Evolutionary conservation across 352 stramenopile species (phyloP).

Genomic region (Blastocystis sp.): DNA sequence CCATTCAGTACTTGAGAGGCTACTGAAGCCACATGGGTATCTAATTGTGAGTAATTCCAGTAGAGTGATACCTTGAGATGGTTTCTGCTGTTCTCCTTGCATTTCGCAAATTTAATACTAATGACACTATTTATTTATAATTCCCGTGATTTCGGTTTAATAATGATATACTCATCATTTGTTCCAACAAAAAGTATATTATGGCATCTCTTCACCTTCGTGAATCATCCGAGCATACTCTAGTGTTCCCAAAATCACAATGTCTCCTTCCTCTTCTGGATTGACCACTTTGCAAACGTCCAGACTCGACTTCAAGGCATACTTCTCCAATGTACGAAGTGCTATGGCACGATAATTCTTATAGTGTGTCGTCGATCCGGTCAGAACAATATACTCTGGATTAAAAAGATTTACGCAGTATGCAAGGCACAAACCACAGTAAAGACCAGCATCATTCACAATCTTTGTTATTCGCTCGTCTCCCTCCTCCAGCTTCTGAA

Average conservation of each 20-base stretch:
- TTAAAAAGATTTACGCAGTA: conserved; percentile 55
- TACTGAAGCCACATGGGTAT: not conserved
- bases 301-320: not conserved
- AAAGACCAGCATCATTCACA: conserved; percentile 25
- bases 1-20: not conserved
- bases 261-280: not conserved
- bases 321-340: not conserved
- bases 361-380: conserved; percentile 44
- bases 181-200: not conserved
- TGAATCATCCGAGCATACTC: conserved; percentile 29
- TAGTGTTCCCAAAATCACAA: conserved; percentile 8
- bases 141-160: too few species aligned
- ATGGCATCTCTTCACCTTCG: not conserved
- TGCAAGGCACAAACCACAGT: conserved; percentile 28
- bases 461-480: not conserved
- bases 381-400: conserved; percentile 35
- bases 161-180: too few species aligned
- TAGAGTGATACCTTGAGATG: not conserved
- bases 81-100: not conserved
- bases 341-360: conserved; percentile 8
- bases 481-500: not conserved
- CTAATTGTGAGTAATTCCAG: not conserved
- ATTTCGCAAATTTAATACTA: not conserved
- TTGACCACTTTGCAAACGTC: not conserved
- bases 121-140: too few species aligned